phyloP scores from a whole-genome alignment of 2,329 filamentous ascomycete genomes.

The Verticillium tricorpus region DNA sequence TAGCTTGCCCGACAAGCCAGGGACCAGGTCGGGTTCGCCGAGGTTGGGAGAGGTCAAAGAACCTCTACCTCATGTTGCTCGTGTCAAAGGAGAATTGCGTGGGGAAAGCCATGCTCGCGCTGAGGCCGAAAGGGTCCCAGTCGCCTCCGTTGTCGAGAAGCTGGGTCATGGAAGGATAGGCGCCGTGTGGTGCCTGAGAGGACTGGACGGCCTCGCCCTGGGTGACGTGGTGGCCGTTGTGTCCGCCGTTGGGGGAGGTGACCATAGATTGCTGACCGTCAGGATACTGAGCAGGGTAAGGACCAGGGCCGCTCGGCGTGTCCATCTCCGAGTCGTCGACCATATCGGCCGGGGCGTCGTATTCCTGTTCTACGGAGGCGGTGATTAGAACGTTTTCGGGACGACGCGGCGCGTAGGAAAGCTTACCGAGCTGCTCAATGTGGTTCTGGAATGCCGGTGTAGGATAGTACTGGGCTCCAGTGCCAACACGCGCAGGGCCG shows the following conservation, averaged over 20 bases:
- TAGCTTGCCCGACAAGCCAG: not conserved
- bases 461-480: slow-evolving; percentile 63
- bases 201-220: slow-evolving; percentile 32
- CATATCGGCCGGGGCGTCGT: slow-evolving; percentile 85
- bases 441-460: slow-evolving; percentile 84
- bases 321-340: slow-evolving; percentile 78
- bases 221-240: slow-evolving; percentile 30
- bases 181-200: slow-evolving; percentile 26
- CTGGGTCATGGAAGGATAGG: slow-evolving; percentile 61
- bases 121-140: slow-evolving; percentile 88
- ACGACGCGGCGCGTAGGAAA: slow-evolving; percentile 50
- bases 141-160: slow-evolving; percentile 71
- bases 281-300: slow-evolving; percentile 58
- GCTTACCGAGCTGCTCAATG: slow-evolving; percentile 92
- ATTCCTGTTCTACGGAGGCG: slow-evolving; percentile 84
- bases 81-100: slow-evolving; percentile 74
- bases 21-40: not conserved
- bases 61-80: slow-evolving; percentile 42
- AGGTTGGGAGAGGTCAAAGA: slow-evolving; percentile 3
- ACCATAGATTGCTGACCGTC: slow-evolving; percentile 35
- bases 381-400: slow-evolving; percentile 57
- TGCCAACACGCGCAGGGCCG: slow-evolving; percentile 30
- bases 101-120: slow-evolving; percentile 92
- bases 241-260: slow-evolving; percentile 31
- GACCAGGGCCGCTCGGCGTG: slow-evolving; percentile 58